These are phyloP conservation scores for Alternaria triticina DNA, from an alignment of 2,329 filamentous ascomycete species.

Conservation along the genomic window DNA sequence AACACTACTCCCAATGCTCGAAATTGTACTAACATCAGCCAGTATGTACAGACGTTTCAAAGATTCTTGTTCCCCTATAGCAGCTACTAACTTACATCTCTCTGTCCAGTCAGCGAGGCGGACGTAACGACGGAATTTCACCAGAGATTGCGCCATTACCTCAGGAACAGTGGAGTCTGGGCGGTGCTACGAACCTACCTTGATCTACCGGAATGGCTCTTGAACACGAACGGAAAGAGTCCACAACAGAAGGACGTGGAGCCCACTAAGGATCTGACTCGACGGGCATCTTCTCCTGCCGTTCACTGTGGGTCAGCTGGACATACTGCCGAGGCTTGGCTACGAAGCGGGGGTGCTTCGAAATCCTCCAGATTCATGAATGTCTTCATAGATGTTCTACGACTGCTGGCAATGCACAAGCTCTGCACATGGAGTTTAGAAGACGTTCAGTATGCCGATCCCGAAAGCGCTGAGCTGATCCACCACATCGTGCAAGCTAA, in stretches of 20 bases:
- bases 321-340: slow-evolving; percentile 54
- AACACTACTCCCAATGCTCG: not conserved
- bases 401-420: slow-evolving; percentile 80
- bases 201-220: slow-evolving; percentile 71
- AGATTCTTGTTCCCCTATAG: not conserved
- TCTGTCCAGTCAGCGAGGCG: slow-evolving; percentile 59
- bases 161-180: slow-evolving; percentile 63
- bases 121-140: slow-evolving; percentile 68
- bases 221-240: slow-evolving; percentile 39
- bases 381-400: slow-evolving; percentile 83
- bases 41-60: not conserved
- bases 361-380: slow-evolving; percentile 78
- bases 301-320: slow-evolving; percentile 46
- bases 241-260: slow-evolving; percentile 34
- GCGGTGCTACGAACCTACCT: slow-evolving; percentile 61
- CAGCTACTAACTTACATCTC: not conserved
- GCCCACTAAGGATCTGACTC: slow-evolving; percentile 16
- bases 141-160: slow-evolving; percentile 61
- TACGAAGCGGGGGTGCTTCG: slow-evolving; percentile 52
- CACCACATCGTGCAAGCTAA: slow-evolving; percentile 78
- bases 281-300: slow-evolving; percentile 42
- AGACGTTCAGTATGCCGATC: slow-evolving; percentile 88
- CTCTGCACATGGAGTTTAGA: slow-evolving; percentile 89
- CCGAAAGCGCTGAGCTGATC: slow-evolving; percentile 84
- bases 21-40: not conserved